Evolutionary conservation across 176 grass and related monocot species (phyloP).

Genomic region (Oropetium thomaeum): DNA sequence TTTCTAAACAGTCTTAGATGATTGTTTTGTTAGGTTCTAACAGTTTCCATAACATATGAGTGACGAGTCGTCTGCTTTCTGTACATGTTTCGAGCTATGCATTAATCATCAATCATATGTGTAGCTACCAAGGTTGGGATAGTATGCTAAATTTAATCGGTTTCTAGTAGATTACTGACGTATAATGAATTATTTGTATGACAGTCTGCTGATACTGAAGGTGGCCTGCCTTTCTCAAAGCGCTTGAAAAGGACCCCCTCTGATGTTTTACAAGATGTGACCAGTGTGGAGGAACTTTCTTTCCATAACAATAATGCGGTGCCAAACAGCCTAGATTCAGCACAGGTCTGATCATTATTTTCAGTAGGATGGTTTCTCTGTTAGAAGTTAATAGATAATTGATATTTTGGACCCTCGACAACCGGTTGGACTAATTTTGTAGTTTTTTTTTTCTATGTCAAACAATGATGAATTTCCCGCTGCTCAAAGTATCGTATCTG

Average conservation of each 20-base stretch:
- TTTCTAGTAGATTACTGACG: slow-evolving; percentile 27
- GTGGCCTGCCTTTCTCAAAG: slow-evolving; percentile 69
- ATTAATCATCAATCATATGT: slow-evolving; percentile 8
- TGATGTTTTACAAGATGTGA: slow-evolving; percentile 81
- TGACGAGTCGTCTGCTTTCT: not conserved
- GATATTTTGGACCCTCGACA: not conserved
- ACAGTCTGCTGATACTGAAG: slow-evolving; percentile 62
- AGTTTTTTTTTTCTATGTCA: not conserved
- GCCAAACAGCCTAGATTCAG: slow-evolving; percentile 68
- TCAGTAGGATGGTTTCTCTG: slow-evolving; percentile 21
- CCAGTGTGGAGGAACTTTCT: slow-evolving; percentile 89
- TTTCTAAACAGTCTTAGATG: not conserved
- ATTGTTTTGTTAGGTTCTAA: not conserved
- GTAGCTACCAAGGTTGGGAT: slow-evolving; percentile 3
- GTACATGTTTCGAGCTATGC: not conserved
- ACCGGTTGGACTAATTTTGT: slow-evolving; percentile 9
- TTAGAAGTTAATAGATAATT: not conserved
- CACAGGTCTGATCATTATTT: slow-evolving; percentile 51
- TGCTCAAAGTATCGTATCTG: not conserved
- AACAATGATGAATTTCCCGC: slow-evolving; percentile 3
- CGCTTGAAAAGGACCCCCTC: slow-evolving; percentile 71
- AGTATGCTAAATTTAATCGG: not conserved
- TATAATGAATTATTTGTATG: slow-evolving; percentile 26
- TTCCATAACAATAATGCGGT: slow-evolving; percentile 59
- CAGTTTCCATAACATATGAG: not conserved